Percentiles rank a stretch among this genome's conserved stretches.
phyloP scores from a whole-genome alignment of 257 asterid species.

The Primulina eburnea region DNA sequence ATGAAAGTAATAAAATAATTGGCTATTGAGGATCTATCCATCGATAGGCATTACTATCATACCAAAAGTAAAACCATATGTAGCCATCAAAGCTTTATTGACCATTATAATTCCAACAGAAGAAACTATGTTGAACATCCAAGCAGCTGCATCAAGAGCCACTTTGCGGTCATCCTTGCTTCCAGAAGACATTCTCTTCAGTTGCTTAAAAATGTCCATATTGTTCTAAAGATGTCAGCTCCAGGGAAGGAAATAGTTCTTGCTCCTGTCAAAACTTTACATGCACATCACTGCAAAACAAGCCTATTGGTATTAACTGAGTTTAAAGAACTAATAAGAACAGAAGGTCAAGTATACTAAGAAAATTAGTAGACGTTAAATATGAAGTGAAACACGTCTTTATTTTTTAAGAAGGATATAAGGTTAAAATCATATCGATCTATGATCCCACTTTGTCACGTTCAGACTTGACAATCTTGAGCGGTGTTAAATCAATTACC shows the following conservation, averaged over 20 bases:
- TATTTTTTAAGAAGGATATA: too few relatives aligned
- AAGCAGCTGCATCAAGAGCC: conserved; percentile 52
- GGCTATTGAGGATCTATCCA: background rate
- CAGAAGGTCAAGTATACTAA: background rate
- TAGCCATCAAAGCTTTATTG: conserved; percentile 60
- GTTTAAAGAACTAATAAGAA: too few relatives aligned
- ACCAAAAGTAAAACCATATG: conserved; percentile 69
- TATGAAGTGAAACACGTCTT: too few relatives aligned
- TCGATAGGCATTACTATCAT: conserved; percentile 5
- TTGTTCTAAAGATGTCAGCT: conserved; percentile 2
- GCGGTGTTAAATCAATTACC: background rate
- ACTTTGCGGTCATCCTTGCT: conserved; percentile 53
- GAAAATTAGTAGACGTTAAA: background rate
- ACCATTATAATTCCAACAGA: conserved; percentile 66
- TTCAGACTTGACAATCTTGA: background rate
- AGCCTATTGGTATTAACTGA: background rate
- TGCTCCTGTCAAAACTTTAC: background rate
- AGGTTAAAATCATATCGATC: too few relatives aligned
- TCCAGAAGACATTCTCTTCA: conserved; percentile 40
- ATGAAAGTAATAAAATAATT: background rate
- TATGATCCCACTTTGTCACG: background rate
- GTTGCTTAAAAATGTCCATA: conserved; percentile 24
- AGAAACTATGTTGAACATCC: conserved; percentile 61
- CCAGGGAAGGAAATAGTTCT: background rate
- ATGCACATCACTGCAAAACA: background rate